Conservation (phyloP, 768 basidiomycete genomes). For the Pleurotus ostreatus region DNA sequence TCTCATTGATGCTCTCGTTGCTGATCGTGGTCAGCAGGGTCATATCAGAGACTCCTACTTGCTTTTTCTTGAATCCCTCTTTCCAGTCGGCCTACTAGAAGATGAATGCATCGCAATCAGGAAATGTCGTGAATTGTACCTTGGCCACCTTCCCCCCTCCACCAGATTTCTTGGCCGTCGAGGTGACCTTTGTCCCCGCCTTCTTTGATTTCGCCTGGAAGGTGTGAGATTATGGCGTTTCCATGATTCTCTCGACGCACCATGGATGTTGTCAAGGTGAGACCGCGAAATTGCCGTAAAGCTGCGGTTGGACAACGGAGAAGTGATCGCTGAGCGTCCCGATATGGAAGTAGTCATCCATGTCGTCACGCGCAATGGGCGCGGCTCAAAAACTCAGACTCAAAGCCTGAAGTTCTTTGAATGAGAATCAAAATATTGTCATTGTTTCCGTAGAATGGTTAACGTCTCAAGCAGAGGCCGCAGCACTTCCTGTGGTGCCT, state of each 20-base stretch:
- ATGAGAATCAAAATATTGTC: background rate
- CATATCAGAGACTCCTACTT: conserved; percentile 98
- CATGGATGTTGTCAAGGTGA: background rate
- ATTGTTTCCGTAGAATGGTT: background rate
- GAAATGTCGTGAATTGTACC: conserved; percentile 35
- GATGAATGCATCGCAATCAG: background rate
- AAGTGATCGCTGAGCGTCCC: background rate
- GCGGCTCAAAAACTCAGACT: background rate
- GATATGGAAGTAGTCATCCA: background rate
- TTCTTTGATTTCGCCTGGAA: conserved; percentile 82
- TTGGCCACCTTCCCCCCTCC: conserved; percentile 69
- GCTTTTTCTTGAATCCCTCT: conserved; percentile 99
- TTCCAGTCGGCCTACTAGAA: conserved; percentile 90
- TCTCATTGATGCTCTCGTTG: conserved; percentile 97
- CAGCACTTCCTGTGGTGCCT: conserved; percentile 48
- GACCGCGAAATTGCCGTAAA: background rate
- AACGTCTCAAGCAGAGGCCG: conserved; percentile 20
- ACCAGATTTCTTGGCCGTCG: conserved; percentile 59
- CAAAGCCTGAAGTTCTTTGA: too few relatives aligned
- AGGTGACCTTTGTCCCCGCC: conserved; percentile 77
- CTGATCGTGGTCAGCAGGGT: conserved; percentile 94
- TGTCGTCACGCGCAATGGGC: too few relatives aligned
- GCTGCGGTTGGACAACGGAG: background rate
- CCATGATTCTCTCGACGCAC: background rate
- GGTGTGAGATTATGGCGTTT: background rate